Base-by-base conservation (phyloP, 2,329 filamentous ascomycete genomes). In the Pyricularia sp. region DNA sequence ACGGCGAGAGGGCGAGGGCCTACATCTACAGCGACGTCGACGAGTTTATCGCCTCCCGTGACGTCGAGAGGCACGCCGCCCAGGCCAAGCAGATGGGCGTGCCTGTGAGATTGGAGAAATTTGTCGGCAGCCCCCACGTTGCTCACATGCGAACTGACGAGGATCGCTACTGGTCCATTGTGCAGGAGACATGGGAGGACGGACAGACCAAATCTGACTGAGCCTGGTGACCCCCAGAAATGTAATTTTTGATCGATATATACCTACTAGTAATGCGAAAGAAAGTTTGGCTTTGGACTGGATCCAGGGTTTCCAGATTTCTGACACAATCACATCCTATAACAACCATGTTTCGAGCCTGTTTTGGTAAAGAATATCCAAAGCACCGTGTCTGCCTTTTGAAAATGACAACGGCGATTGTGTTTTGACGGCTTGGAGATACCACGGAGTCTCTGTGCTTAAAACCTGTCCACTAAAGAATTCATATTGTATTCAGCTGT, bases 1-100 rank as follows among this genome's bases (percentile, higher is more conserved):
- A 72, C 36, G 83, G 85, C 74, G 77, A 77, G 4, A 76, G 80
- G 25, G 58, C 58, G 7, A 78, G 85, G 50, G 76, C 80, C n/a
- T 88, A 87, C 70, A 71, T 87, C 23, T 88, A 86, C 70, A 81
- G 83, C 12, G 77, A 79, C 50, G 79, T 75, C 1, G 86, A 88
- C 72, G 70, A 72, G 50, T 77, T 86, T 70, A 81, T 88, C 5
- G 75, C 78, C 2, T 82, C 77, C 74, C 72, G 70, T 9, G 80
- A 85, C 69, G 78, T 88, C 4, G 83, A 86, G 74, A 72, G 72
- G 61, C 84, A 87, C 71, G 83, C 82, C 0, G 73, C 70, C 2
- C 76, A 80, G 63, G 83, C 85, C 0, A 72, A 68, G 33, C 70
- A 71, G 7, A 76, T 72, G 10, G 83, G 82, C 1, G 81, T 82